phyloP scores from a whole-genome alignment of 2,329 filamentous ascomycete genomes.

The Clonostachys byssicola region DNA sequence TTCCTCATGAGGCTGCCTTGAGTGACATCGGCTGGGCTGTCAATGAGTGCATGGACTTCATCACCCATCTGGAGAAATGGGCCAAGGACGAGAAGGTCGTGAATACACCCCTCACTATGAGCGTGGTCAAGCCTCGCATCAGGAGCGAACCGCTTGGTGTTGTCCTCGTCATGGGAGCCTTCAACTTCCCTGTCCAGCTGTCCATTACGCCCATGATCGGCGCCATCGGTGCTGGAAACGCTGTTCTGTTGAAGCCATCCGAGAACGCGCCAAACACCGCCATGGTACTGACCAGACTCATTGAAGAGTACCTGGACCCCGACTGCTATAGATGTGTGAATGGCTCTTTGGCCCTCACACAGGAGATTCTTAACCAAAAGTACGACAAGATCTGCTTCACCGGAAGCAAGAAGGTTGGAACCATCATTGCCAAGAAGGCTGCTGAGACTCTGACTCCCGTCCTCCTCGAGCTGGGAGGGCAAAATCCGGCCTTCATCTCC shows the following conservation, averaged over 20 bases:
- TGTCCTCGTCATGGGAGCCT: slow-evolving; percentile 83
- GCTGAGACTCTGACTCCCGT: slow-evolving; percentile 86
- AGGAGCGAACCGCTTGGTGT: slow-evolving; percentile 84
- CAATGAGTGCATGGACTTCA: slow-evolving; percentile 76
- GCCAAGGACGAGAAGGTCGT: slow-evolving; percentile 73
- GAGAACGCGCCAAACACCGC: slow-evolving; percentile 76
- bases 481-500: slow-evolving; percentile 89
- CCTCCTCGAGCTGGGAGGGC: slow-evolving; percentile 83
- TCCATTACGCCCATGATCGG: slow-evolving; percentile 76
- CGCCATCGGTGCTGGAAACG: slow-evolving; percentile 89
- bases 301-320: slow-evolving; percentile 72
- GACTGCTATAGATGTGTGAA: slow-evolving; percentile 75
- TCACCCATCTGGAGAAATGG: slow-evolving; percentile 76
- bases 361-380: slow-evolving; percentile 77
- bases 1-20: slow-evolving; percentile 67
- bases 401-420: slow-evolving; percentile 72
- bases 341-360: slow-evolving; percentile 76
- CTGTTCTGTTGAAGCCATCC: slow-evolving; percentile 85
- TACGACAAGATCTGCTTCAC: slow-evolving; percentile 99
- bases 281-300: slow-evolving; percentile 73
- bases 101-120: slow-evolving; percentile 66
- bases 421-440: slow-evolving; percentile 85
- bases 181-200: slow-evolving; percentile 90
- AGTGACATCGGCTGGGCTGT: slow-evolving; percentile 75
- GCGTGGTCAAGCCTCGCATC: slow-evolving; percentile 68